Evolutionary conservation across 345 rosid genomes (phyloP).

Genomic region (Arabidopsis suecica): DNA sequence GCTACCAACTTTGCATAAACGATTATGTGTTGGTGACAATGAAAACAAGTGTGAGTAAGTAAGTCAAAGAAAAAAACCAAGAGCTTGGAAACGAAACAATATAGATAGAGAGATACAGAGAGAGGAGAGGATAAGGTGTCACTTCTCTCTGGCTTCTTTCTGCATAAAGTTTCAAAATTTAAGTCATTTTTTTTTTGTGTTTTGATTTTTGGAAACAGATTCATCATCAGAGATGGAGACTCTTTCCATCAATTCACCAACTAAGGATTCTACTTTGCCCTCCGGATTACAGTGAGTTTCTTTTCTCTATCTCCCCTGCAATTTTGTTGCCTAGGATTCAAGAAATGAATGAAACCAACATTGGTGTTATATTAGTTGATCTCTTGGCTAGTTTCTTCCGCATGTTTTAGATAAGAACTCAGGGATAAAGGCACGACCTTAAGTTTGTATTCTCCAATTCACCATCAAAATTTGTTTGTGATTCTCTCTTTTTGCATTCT

Average conservation of each 20-base stretch:
- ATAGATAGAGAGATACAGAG: neutral
- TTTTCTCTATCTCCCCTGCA: neutral
- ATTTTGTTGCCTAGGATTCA: neutral
- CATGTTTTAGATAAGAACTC: neutral
- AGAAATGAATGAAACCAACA: neutral
- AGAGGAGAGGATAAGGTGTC: slow-evolving; percentile 4
- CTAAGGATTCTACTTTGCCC: slow-evolving; percentile 1
- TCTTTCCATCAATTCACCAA: slow-evolving; percentile 3
- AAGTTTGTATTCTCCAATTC: neutral
- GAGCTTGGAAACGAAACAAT: neutral
- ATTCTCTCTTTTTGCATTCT: neutral
- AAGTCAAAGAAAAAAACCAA: neutral
- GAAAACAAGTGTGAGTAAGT: neutral
- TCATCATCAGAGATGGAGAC: neutral
- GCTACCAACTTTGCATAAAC: neutral
- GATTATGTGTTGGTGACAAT: neutral
- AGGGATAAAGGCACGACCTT: neutral
- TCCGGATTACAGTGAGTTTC: slow-evolving; percentile 14
- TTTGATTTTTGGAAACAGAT: slow-evolving; percentile 9
- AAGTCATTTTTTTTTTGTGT: neutral
- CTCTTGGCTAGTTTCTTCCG: neutral
- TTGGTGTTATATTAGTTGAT: neutral
- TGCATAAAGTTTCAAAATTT: neutral
- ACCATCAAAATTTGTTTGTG: neutral
- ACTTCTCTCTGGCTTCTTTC: neutral